These are phyloP conservation scores for Gossypium longicalyx DNA, from an alignment of 345 rosid genomes.

Conservation along the genomic window DNA sequence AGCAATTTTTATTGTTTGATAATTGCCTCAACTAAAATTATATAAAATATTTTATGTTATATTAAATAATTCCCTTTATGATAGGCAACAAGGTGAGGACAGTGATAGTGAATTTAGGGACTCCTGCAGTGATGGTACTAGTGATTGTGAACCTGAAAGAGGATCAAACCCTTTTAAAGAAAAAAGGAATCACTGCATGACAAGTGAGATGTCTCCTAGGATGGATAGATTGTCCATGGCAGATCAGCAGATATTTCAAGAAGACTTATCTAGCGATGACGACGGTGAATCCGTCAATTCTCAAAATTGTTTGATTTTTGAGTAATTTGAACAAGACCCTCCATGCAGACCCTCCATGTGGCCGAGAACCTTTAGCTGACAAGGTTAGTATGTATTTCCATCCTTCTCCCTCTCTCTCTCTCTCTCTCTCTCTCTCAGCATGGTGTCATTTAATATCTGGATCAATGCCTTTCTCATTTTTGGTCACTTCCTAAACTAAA, in stretches of 20 bases:
- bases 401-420: no score
- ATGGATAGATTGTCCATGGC: constrained; percentile 49
- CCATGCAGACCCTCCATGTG: constrained; percentile 74
- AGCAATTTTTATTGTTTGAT: no score
- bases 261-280: constrained; percentile 68
- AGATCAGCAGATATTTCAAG: constrained; percentile 40
- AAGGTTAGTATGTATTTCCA: constrained; percentile 44
- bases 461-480: neutral
- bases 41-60: constrained; percentile 3
- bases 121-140: constrained; percentile 73
- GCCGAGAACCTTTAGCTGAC: constrained; percentile 87
- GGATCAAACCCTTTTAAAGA: constrained; percentile 30
- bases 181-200: constrained; percentile 20
- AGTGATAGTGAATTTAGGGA: constrained; percentile 73
- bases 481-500: neutral
- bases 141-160: constrained; percentile 62
- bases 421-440: neutral
- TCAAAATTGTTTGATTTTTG: constrained; percentile 54
- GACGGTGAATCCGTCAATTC: constrained; percentile 45
- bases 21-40: no score
- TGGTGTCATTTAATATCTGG: neutral
- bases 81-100: constrained; percentile 52
- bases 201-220: constrained; percentile 26
- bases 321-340: constrained; percentile 68
- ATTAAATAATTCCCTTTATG: constrained; percentile 11